Evolutionary conservation across 768 basidiomycete species (phyloP), one percentile per base, ranked within the genome.

Genomic region (Pleurotus tuoliensis): DNA sequence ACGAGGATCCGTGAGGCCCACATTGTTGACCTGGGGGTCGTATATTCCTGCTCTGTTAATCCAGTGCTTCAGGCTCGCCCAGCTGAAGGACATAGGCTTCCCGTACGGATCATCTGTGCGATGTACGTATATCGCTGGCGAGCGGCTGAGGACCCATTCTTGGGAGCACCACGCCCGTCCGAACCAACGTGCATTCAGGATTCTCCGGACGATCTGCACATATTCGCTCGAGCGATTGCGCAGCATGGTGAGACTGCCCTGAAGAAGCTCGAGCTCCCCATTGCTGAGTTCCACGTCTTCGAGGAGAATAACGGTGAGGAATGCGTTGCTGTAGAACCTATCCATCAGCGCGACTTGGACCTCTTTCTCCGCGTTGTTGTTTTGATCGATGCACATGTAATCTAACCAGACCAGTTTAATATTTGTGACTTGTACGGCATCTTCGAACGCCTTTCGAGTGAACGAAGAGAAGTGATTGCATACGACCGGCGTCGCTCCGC

Each of bases 131-230:
- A 53, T 15, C 9, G 15, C 15, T 12, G 51, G 51, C n/a, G 51
- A 53, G 13, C 51, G 51, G 22, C 51, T 53, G 15, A 53, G 51
- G n/a, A 53, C 51, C 51, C 51, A 53, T 41, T 53, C 51, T 38
- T 53, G 51, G 22, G 51, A 53, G 39, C 51, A 53, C 51, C 51
- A 53, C 20, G 51, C 51, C 5, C 51, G 51, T 40, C 5, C 41
- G 24, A 53, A 53, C 51, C 51, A 53, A 15, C 51, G n/a, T 22
- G 51, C 51, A 16, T n/a, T 13, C 16, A 53, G 34, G 5, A 53
- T 53, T 11, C 51, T 6, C 20, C 51, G 5, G 15, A 53, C 51
- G 39, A 53, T 40, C 9, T 41, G 18, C 4, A 53, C 51, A 12
- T 53, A 53, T 30, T 41, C 39, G 20, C 41, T 12, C 11, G 39